Evolutionary conservation across 148 eudicot genomes (phyloP), one percentile per base, ranked within the genome.

Genomic region (Linanthus parryae): DNA sequence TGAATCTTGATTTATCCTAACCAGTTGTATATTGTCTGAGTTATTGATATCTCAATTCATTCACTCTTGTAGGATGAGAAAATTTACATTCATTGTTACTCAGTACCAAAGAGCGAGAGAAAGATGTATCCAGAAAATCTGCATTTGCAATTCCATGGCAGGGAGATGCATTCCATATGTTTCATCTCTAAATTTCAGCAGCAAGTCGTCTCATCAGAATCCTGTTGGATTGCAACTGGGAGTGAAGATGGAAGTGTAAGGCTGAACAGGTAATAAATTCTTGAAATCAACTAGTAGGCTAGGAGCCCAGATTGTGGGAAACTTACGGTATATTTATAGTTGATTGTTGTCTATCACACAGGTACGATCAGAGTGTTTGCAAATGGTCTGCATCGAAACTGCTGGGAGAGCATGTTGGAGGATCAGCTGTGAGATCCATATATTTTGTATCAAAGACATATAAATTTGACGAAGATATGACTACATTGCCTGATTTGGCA

Each of bases 381-480:
- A 72, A 72, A 58, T 92, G 99, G 96, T 68, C 78, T 37, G 44
- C 74, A 30, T 92, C 99, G 43, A 85, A 82, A 55, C 69, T 84
- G 68, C 91, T 92, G 35, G 99, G 99, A 52, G 99, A 84, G 52
- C 99, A 92, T 80, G 94, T 92, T 56, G 99, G 96, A 54, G 99
- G 99, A 64, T 92, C 99, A 35, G 90, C 96, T 52, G 96, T 92
- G 61, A 81, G 96, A 55, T 92, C 99, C 49, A 62, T 92, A 49
- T 88, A 81, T 67, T 84, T 58, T 44, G 88, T 84, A 59, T 88
- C 83, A 43, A 82, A 71, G 71, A 40, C 76, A 43, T 71, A 92
- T 74, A 57, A 57, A 42, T 62, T 49, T 30, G 67, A 62, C 59
- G 55, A 69, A 28, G 71, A 61, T 70, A 41, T 61, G 45, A 65